Evolutionary conservation across 164 flowering plant genomes (phyloP).

Genomic region (Tetracentron sinense): DNA sequence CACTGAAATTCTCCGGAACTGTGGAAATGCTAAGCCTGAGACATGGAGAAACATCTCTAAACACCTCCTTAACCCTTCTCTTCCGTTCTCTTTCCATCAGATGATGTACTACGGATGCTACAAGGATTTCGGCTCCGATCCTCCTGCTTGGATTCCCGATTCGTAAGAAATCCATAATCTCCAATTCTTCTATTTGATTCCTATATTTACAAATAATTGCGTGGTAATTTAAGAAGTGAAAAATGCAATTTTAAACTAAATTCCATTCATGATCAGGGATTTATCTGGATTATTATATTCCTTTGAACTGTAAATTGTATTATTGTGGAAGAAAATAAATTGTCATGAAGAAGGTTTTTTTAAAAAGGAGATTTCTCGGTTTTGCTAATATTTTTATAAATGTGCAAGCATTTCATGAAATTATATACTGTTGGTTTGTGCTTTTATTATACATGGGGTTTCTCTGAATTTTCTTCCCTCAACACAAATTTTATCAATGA

Average conservation of each 20-base stretch:
- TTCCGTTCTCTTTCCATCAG: slow-evolving; percentile 83
- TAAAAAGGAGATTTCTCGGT: no score
- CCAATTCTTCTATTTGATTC: not conserved
- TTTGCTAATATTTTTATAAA: no score
- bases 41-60: slow-evolving; percentile 63
- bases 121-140: slow-evolving; percentile 58
- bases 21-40: slow-evolving; percentile 41
- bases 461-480: no score
- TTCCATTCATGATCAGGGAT: no score
- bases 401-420: no score
- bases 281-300: not conserved
- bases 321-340: no score
- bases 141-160: slow-evolving; percentile 92
- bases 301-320: no score
- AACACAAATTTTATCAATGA: no score
- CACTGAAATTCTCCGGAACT: slow-evolving; percentile 29
- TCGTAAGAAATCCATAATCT: slow-evolving; percentile 27
- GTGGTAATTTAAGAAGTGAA: not conserved
- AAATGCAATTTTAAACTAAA: no score
- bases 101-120: slow-evolving; percentile 90
- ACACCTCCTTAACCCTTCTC: slow-evolving; percentile 49
- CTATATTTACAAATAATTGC: not conserved
- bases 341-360: no score
- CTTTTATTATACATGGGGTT: no score
- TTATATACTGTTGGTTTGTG: no score